Evolutionary conservation across 2,329 filamentous ascomycete genomes (phyloP).

Genomic region (Cladophialophora bantiana): DNA sequence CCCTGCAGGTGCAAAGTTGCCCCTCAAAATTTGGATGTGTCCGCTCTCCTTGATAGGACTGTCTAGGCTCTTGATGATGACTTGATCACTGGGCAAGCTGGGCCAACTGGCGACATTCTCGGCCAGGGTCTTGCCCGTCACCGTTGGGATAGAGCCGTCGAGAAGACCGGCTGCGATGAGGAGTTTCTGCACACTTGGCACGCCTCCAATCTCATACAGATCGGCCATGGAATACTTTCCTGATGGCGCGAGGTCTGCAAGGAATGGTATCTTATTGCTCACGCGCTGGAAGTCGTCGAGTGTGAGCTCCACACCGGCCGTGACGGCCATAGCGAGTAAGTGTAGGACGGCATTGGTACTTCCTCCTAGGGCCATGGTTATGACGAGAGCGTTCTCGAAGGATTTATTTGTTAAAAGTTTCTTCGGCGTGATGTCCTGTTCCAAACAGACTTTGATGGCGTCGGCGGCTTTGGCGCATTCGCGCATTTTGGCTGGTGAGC

Average conservation of each 20-base stretch:
- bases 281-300: slow-evolving; percentile 84
- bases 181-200: slow-evolving; percentile 84
- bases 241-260: slow-evolving; percentile 83
- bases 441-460: slow-evolving; percentile 79
- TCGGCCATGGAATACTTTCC: slow-evolving; percentile 90
- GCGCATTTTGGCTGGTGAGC: slow-evolving; percentile 80
- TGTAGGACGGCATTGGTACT: slow-evolving; percentile 90
- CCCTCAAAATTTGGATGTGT: slow-evolving; percentile 85
- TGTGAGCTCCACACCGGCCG: slow-evolving; percentile 77
- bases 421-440: slow-evolving; percentile 79
- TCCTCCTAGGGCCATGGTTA: slow-evolving; percentile 91
- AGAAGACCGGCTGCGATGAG: slow-evolving; percentile 78
- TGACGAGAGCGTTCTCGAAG: slow-evolving; percentile 86
- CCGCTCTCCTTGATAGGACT: slow-evolving; percentile 87
- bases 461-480: slow-evolving; percentile 84
- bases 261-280: slow-evolving; percentile 81
- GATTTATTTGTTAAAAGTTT: slow-evolving; percentile 80
- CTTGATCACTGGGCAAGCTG: slow-evolving; percentile 77
- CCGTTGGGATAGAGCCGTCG: slow-evolving; percentile 78
- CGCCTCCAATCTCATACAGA: slow-evolving; percentile 83
- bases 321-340: slow-evolving; percentile 87
- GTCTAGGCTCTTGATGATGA: slow-evolving; percentile 79
- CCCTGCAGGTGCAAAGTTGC: slow-evolving; percentile 86
- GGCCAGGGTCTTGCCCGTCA: slow-evolving; percentile 83
- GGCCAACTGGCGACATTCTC: slow-evolving; percentile 82